These are phyloP conservation scores for Coemansia sp. DNA, from an alignment of 192 early-diverging fungal species.

Conservation along the genomic window DNA sequence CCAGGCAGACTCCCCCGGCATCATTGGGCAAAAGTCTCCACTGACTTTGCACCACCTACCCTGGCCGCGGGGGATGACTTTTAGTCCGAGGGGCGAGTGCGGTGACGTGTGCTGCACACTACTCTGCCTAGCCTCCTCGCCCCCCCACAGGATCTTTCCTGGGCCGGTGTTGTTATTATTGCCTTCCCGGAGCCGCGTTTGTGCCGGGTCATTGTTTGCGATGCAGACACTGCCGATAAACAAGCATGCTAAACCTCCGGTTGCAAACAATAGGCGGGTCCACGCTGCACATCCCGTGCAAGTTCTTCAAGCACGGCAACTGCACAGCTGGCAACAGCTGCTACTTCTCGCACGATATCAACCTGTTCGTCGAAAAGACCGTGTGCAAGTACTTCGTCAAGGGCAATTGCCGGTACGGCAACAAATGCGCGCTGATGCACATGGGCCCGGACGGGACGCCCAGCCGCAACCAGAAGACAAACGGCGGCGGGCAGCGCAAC, in stretches of 20 bases:
- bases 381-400: slow-evolving; percentile 76
- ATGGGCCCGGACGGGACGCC: slow-evolving; percentile 4
- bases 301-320: slow-evolving; percentile 72
- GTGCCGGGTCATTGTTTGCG: neutral
- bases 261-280: slow-evolving; percentile 39
- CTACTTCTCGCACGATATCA: slow-evolving; percentile 68
- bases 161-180: neutral
- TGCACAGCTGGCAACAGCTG: slow-evolving; percentile 74
- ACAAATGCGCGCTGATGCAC: slow-evolving; percentile 63
- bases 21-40: slow-evolving; percentile 1
- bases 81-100: no score
- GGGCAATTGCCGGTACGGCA: slow-evolving; percentile 78
- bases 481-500: slow-evolving; percentile 1
- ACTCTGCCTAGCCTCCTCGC: no score
- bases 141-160: no score
- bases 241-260: neutral
- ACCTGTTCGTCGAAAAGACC: slow-evolving; percentile 56
- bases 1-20: no score
- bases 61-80: no score
- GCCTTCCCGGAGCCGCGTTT: neutral
- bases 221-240: slow-evolving; percentile 1
- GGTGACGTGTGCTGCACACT: no score
- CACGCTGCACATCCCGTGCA: slow-evolving; percentile 67
- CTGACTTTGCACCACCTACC: neutral
- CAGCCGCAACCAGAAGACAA: slow-evolving; percentile 1